phyloP scores from a whole-genome alignment of 805 yeast genomes.

The Hanseniaspora clermontiae region DNA sequence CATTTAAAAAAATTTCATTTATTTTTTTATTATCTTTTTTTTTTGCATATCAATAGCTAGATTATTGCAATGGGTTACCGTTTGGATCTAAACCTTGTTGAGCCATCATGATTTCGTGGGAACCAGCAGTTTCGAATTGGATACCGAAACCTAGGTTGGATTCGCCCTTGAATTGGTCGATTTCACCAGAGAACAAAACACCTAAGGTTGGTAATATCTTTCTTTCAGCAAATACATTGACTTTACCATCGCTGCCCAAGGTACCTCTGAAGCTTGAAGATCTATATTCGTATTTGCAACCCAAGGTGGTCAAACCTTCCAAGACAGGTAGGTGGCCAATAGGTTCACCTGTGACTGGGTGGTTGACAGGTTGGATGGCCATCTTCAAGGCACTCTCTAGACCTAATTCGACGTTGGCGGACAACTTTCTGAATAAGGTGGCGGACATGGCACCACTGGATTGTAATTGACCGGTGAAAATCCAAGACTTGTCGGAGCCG shows the following conservation, averaged over 20 bases:
- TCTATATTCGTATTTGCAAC: slow-evolving; percentile 96
- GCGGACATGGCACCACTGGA: slow-evolving; percentile 84
- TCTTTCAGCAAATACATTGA: slow-evolving; percentile 81
- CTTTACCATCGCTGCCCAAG: slow-evolving; percentile 81
- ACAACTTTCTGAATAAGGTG: slow-evolving; percentile 86
- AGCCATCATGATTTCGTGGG: slow-evolving; percentile 83
- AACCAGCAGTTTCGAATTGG: slow-evolving; percentile 90
- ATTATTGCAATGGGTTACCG: slow-evolving; percentile 77
- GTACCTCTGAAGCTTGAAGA: slow-evolving; percentile 93
- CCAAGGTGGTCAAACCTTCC: slow-evolving; percentile 85
- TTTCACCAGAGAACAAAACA: slow-evolving; percentile 77
- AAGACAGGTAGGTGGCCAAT: slow-evolving; percentile 72
- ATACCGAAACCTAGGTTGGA: slow-evolving; percentile 86
- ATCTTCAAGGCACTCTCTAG: slow-evolving; percentile 76
- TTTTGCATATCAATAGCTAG: slow-evolving; percentile 19
- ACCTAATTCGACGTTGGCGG: slow-evolving; percentile 91
- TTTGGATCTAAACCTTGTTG: slow-evolving; percentile 79
- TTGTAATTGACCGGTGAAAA: slow-evolving; percentile 83
- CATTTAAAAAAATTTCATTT: background rate
- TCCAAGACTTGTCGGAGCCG: slow-evolving; percentile 60
- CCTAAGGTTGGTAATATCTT: slow-evolving; percentile 86
- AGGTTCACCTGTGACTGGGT: slow-evolving; percentile 64
- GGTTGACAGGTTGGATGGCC: slow-evolving; percentile 57
- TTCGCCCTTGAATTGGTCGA: slow-evolving; percentile 71
- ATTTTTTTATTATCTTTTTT: background rate